Percentiles rank a stretch among this genome's conserved stretches.
These are phyloP conservation scores for Ailanthus altissimus DNA, from an alignment of 345 rosid genomes.

Conservation along the genomic window DNA sequence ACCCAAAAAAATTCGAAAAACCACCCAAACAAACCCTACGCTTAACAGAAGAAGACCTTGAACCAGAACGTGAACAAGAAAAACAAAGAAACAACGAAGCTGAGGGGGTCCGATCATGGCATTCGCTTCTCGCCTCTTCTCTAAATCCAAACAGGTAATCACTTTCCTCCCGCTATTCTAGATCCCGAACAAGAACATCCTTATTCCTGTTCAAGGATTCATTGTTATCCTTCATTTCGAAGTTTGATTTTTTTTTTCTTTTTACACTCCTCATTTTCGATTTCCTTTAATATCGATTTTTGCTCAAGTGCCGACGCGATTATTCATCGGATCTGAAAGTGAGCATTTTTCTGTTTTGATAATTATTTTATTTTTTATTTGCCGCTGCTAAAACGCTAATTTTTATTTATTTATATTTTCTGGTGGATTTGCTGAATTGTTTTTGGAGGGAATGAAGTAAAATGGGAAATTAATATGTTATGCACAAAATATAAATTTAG, in stretches of 20 bases:
- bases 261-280: not conserved
- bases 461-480: no score
- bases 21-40: constrained; percentile 24
- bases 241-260: not conserved
- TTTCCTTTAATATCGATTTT: not conserved
- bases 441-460: not conserved
- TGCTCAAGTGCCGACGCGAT: not conserved
- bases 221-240: not conserved
- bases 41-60: not conserved
- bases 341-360: not conserved
- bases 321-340: constrained; percentile 14
- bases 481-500: no score
- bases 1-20: not conserved
- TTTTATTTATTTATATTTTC: not conserved
- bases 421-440: not conserved
- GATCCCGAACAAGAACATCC: constrained; percentile 14
- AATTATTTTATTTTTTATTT: not conserved
- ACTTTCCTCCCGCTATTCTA: not conserved
- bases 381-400: not conserved
- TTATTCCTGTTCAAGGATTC: not conserved
- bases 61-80: not conserved
- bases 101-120: constrained; percentile 50
- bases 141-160: constrained; percentile 79
- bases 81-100: constrained; percentile 7
- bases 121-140: constrained; percentile 60